phyloP scores from a whole-genome alignment of 140 eudicot genomes.

The Flaveria floridana region DNA sequence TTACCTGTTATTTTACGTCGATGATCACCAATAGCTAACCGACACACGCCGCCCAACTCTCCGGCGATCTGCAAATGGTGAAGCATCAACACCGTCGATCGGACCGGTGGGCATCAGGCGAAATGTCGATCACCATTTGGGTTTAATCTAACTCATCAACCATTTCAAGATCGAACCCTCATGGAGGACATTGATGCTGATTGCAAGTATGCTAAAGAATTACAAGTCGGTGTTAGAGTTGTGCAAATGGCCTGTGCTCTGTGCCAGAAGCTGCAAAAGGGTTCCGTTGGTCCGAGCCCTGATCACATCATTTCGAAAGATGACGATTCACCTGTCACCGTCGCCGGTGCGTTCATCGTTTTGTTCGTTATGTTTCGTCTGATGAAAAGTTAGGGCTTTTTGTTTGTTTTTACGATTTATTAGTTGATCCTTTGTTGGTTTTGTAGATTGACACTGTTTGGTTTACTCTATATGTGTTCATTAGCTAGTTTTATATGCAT shows the following conservation, averaged over 20 bases:
- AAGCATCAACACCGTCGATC: background rate
- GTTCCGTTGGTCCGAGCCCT: constrained; percentile 46
- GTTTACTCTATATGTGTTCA: background rate
- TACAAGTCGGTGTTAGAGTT: constrained; percentile 78
- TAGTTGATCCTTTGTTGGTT: too few species aligned
- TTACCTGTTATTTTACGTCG: background rate
- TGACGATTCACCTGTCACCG: constrained; percentile 90
- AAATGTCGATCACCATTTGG: constrained; percentile 27
- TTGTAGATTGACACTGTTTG: too few species aligned
- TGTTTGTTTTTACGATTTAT: too few species aligned
- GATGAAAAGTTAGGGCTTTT: too few species aligned
- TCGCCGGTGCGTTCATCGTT: constrained; percentile 50
- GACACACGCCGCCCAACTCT: constrained; percentile 15
- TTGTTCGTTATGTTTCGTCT: background rate
- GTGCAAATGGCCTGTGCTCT: constrained; percentile 77
- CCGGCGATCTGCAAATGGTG: background rate
- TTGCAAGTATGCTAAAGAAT: constrained; percentile 47
- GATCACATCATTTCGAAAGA: constrained; percentile 69
- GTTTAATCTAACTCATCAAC: constrained; percentile 9
- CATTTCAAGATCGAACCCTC: constrained; percentile 3
- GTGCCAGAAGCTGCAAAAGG: constrained; percentile 66
- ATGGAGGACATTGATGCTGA: constrained; percentile 30
- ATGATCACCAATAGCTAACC: constrained; percentile 6
- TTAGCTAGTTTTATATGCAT: background rate
- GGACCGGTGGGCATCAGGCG: constrained; percentile 13